Base-by-base conservation (phyloP, 768 basidiomycete genomes). In the Pleurotus tuber-regium region DNA sequence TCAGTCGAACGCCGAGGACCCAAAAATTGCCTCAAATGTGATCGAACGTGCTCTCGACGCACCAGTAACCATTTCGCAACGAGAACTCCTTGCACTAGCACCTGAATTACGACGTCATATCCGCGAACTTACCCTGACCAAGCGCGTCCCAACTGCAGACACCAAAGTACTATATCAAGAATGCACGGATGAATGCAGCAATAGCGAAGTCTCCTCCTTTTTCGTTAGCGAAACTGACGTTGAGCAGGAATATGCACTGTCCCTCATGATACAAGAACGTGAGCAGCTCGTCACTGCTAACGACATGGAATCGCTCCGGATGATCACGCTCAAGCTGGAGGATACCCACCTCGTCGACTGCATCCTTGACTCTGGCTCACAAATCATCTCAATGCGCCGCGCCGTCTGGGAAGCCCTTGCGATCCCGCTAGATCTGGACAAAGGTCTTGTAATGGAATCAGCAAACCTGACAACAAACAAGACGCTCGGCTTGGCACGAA, bases 321-420 rank as follows among this genome's bases (percentile, higher is more conserved):
- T 68, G 2, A 28, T 51, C 1, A 55, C 57, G 8, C 14, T 59
- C 9, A 43, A 29, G 10, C 30, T 68, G 12, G 55, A 65, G 51
- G 55, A 58, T 16, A 51, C 42, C 2, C 36, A 42, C 2, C 10
- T 56, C 1, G 53, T 66, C 4, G 58, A 66, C 31, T 56, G 52
- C 39, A 52, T 68, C 8, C 35, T 65, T 1, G 63, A 69, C 36
- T 31, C 54, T 3, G 63, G 67, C 4, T 63, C 59, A 1, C 56
- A 63, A 26, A 59, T 68, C n/a, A 54, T 68, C 6, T 53, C 59
- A 0, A 65, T 67, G 55, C 59, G 59, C 0, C 44, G 62, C 21
- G 59, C 57, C 3, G 46, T 63, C 7, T 59, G 57, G 25, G 21
- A 59, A 8, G 38, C 49, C 3, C 48, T 65, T 1, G 55, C 53